A percentile compares a stretch with the other conserved stretches of the same genome.
Evolutionary conservation across 306 rosid genomes (phyloP).

Genomic region (Quercus rubra): DNA sequence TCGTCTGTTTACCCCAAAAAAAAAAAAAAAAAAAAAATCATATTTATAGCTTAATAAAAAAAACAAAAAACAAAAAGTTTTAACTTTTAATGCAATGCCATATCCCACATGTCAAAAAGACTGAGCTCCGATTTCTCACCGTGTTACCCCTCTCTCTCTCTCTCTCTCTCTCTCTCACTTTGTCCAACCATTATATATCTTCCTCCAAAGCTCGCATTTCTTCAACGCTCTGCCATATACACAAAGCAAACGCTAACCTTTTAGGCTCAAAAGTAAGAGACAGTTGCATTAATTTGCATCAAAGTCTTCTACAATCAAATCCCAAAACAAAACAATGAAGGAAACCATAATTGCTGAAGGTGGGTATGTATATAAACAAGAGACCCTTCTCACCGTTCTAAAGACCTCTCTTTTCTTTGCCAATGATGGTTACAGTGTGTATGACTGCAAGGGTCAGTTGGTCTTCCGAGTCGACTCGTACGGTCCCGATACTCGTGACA

Average conservation of each 20-base stretch:
- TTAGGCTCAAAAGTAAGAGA: background rate
- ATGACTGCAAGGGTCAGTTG: slow-evolving; percentile 62
- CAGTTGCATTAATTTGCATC: background rate
- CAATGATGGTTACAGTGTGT: slow-evolving; percentile 86
- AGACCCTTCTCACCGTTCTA: slow-evolving; percentile 65
- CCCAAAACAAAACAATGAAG: slow-evolving; percentile 29
- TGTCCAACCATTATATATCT: background rate
- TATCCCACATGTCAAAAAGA: background rate
- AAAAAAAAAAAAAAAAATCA: no score
- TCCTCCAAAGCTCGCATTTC: background rate
- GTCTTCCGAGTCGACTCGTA: slow-evolving; percentile 89
- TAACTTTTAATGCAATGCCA: no score
- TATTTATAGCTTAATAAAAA: no score
- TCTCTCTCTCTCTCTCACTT: background rate
- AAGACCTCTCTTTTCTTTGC: slow-evolving; percentile 80
- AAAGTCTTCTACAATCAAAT: background rate
- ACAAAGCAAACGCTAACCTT: no score
- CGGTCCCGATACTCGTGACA: slow-evolving; percentile 56
- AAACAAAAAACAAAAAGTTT: no score
- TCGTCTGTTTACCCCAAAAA: no score
- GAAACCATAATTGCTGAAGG: slow-evolving; percentile 43
- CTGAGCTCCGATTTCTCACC: background rate
- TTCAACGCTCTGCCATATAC: background rate
- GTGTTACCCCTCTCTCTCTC: background rate
- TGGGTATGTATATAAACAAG: slow-evolving; percentile 45